phyloP scores from a whole-genome alignment of 768 basidiomycete species.

The Boletus rubescentipes region DNA sequence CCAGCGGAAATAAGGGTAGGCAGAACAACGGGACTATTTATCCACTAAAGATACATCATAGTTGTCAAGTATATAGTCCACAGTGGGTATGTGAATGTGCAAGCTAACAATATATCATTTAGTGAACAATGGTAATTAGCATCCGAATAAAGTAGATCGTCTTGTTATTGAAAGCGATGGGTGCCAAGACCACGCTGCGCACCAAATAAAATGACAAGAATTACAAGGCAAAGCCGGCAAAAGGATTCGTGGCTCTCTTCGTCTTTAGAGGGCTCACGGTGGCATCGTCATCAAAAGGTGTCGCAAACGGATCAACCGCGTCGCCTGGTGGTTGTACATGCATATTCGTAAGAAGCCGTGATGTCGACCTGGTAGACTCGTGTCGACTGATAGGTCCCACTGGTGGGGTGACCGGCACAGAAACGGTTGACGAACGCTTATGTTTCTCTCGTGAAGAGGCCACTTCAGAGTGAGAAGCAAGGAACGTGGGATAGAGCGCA shows the following conservation, averaged over 20 bases:
- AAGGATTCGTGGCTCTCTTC: conserved; percentile 58
- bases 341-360: conserved; percentile 44
- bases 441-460: conserved; percentile 17
- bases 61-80: conserved; percentile 1
- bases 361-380: conserved; percentile 36
- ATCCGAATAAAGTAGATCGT: conserved; percentile 15
- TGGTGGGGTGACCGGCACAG: conserved; percentile 13
- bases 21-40: conserved; percentile 8
- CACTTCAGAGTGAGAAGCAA: conserved; percentile 4
- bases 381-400: conserved; percentile 19
- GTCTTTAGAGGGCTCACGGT: conserved; percentile 30
- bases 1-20: background rate
- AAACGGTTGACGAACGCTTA: conserved; percentile 22
- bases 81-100: conserved; percentile 4
- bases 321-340: conserved; percentile 39
- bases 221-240: conserved; percentile 37
- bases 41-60: conserved; percentile 28
- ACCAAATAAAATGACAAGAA: background rate
- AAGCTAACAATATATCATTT: conserved; percentile 7
- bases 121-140: conserved; percentile 12
- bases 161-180: background rate
- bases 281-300: conserved; percentile 78
- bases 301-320: conserved; percentile 58
- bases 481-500: conserved; percentile 16
- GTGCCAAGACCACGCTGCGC: background rate